Conservation (phyloP, 1,139 yeast genomes). For the Kluyveromyces marxianus region DNA sequence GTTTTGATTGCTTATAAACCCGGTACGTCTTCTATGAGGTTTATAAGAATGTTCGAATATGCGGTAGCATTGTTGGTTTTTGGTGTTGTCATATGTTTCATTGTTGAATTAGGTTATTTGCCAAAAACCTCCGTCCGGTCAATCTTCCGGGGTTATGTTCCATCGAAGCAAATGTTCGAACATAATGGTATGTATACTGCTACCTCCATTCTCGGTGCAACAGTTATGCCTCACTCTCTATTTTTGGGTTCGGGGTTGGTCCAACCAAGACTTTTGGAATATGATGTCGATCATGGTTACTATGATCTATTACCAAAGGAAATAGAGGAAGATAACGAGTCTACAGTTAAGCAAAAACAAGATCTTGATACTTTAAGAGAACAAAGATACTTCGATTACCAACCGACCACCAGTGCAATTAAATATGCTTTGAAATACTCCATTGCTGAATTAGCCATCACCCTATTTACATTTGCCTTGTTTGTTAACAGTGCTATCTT, state of each 20-base stretch:
- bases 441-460: constrained; percentile 53
- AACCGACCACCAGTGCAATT: constrained; percentile 60
- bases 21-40: constrained; percentile 54
- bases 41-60: constrained; percentile 59
- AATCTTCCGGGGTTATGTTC: constrained; percentile 64
- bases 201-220: constrained; percentile 72
- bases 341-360: constrained; percentile 13
- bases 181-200: constrained; percentile 65
- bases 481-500: constrained; percentile 75
- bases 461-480: constrained; percentile 65
- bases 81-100: constrained; percentile 65
- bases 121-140: constrained; percentile 42
- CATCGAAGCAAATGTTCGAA: constrained; percentile 54
- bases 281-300: constrained; percentile 43
- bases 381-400: constrained; percentile 35
- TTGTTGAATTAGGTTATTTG: constrained; percentile 54
- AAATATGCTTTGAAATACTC: constrained; percentile 61
- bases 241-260: constrained; percentile 71
- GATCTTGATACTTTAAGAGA: constrained; percentile 16
- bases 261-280: constrained; percentile 62
- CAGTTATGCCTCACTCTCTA: constrained; percentile 77
- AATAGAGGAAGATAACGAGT: constrained; percentile 12
- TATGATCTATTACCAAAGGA: constrained; percentile 21
- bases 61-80: constrained; percentile 61
- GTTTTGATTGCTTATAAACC: constrained; percentile 71